Evolutionary conservation across 305 asterid species (phyloP).

Genomic region (Plantago lanceolata): DNA sequence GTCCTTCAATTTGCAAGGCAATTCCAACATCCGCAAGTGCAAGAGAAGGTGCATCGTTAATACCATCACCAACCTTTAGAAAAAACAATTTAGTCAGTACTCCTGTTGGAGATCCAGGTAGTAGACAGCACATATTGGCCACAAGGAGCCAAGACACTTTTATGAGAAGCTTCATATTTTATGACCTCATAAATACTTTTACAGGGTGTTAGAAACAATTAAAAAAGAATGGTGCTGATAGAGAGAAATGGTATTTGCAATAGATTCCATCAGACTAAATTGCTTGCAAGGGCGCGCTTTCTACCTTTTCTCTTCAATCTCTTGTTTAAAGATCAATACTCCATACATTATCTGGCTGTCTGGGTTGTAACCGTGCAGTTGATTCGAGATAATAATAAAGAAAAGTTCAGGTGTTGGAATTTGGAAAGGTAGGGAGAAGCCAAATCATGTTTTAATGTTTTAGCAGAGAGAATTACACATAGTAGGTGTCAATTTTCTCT

Average conservation of each 20-base stretch:
- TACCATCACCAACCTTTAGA: conserved; percentile 95
- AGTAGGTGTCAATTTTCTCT: no score
- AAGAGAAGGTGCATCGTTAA: conserved; percentile 96
- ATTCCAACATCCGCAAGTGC: conserved; percentile 97
- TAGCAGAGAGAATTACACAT: no score
- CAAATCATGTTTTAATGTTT: no score
- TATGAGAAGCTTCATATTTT: background rate
- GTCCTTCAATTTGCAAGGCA: conserved; percentile 89
- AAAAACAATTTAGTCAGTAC: conserved; percentile 20
- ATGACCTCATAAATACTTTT: background rate
- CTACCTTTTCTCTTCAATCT: background rate
- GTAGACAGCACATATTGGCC: background rate
- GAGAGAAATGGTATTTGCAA: no score
- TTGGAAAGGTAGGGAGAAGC: no score
- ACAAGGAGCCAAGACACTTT: background rate
- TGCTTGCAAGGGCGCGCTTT: no score
- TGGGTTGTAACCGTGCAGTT: background rate
- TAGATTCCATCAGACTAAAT: no score
- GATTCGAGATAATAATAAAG: no score
- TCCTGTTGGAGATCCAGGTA: background rate
- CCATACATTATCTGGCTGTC: background rate
- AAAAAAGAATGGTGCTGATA: background rate
- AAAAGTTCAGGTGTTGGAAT: background rate
- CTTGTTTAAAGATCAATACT: no score
- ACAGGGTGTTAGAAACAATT: background rate